Evolutionary conservation across 2,329 filamentous ascomycete species (phyloP).

Genomic region (Immersiporthe knoxdaviesiana): DNA sequence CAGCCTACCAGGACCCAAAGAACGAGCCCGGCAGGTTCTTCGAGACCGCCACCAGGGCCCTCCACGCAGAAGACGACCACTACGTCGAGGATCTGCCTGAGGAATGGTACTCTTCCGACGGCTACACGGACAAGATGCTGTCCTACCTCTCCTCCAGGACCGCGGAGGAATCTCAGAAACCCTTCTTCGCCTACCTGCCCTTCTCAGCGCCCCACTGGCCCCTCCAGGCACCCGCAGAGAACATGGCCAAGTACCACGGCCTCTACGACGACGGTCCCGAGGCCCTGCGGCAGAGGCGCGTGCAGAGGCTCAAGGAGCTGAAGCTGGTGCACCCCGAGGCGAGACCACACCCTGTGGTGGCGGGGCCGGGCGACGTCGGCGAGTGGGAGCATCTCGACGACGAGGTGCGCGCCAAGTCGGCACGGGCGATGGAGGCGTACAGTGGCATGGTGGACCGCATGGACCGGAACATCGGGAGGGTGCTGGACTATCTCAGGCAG

Average conservation of each 20-base stretch:
- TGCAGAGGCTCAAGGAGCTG: constrained; percentile 58
- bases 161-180: constrained; percentile 43
- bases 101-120: constrained; percentile 56
- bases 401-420: constrained; percentile 32
- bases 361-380: constrained; percentile 26
- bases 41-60: constrained; percentile 43
- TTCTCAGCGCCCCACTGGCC: constrained; percentile 68
- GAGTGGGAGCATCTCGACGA: constrained; percentile 33
- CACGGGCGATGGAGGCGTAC: constrained; percentile 49
- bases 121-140: constrained; percentile 55
- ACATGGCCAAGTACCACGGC: constrained; percentile 59
- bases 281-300: constrained; percentile 53
- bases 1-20: constrained; percentile 42
- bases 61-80: constrained; percentile 43
- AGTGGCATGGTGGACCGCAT: constrained; percentile 62
- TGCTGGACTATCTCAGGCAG: constrained; percentile 53
- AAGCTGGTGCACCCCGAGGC: constrained; percentile 57
- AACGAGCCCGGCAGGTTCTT: constrained; percentile 42
- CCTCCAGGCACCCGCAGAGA: constrained; percentile 58
- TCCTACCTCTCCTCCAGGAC: constrained; percentile 42
- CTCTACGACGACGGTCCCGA: constrained; percentile 64
- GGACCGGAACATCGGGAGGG: constrained; percentile 55
- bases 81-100: constrained; percentile 49
- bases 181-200: constrained; percentile 64
- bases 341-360: constrained; percentile 52